Evolutionary conservation across 495 filamentous ascomycete species (phyloP).

Genomic region (Neurospora africana): DNA sequence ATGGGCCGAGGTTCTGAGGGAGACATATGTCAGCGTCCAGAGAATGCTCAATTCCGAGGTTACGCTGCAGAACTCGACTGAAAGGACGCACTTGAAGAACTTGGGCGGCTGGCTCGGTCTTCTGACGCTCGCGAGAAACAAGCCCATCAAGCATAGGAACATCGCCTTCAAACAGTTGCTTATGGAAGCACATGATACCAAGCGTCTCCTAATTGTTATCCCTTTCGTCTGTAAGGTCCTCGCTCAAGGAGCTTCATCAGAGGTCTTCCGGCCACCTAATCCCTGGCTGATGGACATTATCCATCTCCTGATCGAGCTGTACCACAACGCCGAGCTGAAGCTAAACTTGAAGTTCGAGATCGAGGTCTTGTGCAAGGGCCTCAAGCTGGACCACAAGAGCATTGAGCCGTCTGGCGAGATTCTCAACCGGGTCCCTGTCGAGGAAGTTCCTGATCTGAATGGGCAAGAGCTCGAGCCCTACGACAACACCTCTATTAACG

Average conservation of each 20-base stretch:
- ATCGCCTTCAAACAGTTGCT: constrained; percentile 94
- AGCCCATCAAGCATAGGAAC: constrained; percentile 92
- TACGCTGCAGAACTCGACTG: constrained; percentile 66
- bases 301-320: constrained; percentile 77
- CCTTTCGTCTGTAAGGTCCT: constrained; percentile 96
- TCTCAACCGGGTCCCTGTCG: constrained; percentile 54
- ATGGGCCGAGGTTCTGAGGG: constrained; percentile 81
- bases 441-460: constrained; percentile 48
- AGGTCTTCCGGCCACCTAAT: constrained; percentile 86
- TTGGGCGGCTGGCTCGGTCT: constrained; percentile 87
- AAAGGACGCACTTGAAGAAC: constrained; percentile 83
- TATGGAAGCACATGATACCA: constrained; percentile 81
- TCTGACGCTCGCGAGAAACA: constrained; percentile 85
- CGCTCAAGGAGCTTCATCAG: constrained; percentile 69
- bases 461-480: constrained; percentile 54
- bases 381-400: constrained; percentile 76
- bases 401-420: constrained; percentile 79
- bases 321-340: constrained; percentile 84
- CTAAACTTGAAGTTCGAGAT: constrained; percentile 97
- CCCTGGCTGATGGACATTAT: constrained; percentile 96
- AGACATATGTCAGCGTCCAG: constrained; percentile 80
- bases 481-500: constrained; percentile 64
- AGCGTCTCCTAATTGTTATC: constrained; percentile 81
- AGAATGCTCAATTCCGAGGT: constrained; percentile 80
- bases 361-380: constrained; percentile 85